These are phyloP conservation scores for Wickerhamomyces ciferrii DNA, from an alignment of 805 yeast species.

Conservation along the genomic window DNA sequence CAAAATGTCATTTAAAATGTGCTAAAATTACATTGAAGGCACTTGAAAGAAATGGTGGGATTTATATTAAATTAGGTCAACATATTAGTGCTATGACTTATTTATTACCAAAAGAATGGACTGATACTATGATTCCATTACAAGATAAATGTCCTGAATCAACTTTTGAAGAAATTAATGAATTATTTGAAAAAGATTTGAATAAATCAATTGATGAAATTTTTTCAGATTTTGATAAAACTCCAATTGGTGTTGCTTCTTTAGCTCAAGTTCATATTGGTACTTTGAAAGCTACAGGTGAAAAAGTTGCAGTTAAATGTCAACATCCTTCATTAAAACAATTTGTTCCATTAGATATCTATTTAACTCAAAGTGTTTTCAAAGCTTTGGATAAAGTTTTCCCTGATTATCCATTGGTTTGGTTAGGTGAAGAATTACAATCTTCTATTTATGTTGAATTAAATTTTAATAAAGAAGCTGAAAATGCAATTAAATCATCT, in stretches of 20 bases:
- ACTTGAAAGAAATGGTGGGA: constrained; percentile 81
- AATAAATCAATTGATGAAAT: constrained; percentile 54
- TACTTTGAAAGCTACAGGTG: constrained; percentile 44
- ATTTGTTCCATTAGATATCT: constrained; percentile 87
- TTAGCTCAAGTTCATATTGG: constrained; percentile 95
- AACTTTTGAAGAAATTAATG: constrained; percentile 58
- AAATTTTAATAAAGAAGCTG: constrained; percentile 83
- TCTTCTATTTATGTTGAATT: constrained; percentile 85
- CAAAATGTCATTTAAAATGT: constrained; percentile 65
- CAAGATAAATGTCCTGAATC: constrained; percentile 90
- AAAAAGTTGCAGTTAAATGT: constrained; percentile 86
- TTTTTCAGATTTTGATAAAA: constrained; percentile 59
- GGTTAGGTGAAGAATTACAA: constrained; percentile 95
- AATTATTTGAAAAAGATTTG: constrained; percentile 65
- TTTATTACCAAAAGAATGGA: constrained; percentile 90
- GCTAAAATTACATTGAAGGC: constrained; percentile 79
- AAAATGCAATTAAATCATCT: constrained; percentile 68
- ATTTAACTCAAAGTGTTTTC: constrained; percentile 73
- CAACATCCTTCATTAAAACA: constrained; percentile 87
- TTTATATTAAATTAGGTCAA: constrained; percentile 92
- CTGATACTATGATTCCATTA: constrained; percentile 85
- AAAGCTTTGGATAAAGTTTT: constrained; percentile 68
- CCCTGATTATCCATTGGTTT: constrained; percentile 88
- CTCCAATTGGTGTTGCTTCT: constrained; percentile 93
- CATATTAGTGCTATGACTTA: constrained; percentile 92